Percentiles rank a stretch among this genome's conserved stretches.
These are phyloP conservation scores for Solanum bulbocastanum DNA, from an alignment of 257 asterid genomes.

Conservation along the genomic window DNA sequence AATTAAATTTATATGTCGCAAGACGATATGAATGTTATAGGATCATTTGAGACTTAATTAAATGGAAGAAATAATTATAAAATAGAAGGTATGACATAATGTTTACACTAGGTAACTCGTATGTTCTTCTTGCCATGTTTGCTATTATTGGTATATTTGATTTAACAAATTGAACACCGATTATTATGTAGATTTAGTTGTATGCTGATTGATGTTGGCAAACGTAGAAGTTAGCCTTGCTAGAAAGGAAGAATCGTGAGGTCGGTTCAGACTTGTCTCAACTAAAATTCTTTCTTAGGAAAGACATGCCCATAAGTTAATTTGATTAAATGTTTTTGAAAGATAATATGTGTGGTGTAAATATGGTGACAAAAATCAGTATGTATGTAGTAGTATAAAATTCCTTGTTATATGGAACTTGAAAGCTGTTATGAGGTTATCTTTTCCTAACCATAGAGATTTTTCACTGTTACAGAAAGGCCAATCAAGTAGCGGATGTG, in stretches of 20 bases:
- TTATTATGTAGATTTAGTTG: not conserved
- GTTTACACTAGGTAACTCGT: not conserved
- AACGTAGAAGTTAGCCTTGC: not conserved
- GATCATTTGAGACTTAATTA: not conserved
- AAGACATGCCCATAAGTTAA: not conserved
- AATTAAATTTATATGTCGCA: no score
- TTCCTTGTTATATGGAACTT: not conserved
- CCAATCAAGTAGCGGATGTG: not conserved
- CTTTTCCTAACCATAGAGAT: not conserved
- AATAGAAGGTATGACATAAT: not conserved
- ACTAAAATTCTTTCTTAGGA: not conserved
- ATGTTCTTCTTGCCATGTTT: not conserved
- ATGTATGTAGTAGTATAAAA: not conserved
- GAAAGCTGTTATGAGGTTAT: not conserved
- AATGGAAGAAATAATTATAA: not conserved
- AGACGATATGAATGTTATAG: no score
- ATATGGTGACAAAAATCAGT: not conserved
- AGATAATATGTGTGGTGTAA: not conserved
- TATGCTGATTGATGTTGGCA: not conserved
- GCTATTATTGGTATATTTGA: not conserved
- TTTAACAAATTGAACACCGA: not conserved
- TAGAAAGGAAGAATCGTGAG: not conserved
- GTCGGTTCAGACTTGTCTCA: not conserved
- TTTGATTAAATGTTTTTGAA: not conserved
- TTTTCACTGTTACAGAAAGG: not conserved